Evolutionary conservation across 2,329 filamentous ascomycete species (phyloP).

Genomic region (Hypoxylon sp.): DNA sequence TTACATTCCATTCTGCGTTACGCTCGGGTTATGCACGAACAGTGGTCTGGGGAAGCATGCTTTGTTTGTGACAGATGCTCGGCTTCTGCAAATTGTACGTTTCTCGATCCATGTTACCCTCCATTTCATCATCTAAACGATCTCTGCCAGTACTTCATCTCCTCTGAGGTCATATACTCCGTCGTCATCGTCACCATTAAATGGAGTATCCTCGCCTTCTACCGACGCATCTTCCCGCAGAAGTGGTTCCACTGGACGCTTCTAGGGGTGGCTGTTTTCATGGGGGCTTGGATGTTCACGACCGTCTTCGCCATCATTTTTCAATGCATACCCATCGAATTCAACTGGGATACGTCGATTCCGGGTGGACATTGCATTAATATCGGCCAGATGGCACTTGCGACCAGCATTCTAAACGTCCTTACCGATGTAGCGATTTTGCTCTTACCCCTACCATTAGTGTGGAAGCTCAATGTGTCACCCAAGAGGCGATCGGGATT

Average conservation of each 20-base stretch:
- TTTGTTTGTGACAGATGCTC: conserved; percentile 28
- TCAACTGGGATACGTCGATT: conserved; percentile 29
- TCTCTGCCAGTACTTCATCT: conserved; percentile 22
- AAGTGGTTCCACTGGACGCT: conserved; percentile 18
- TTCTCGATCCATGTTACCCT: not conserved
- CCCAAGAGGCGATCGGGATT: conserved; percentile 24
- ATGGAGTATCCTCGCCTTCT: conserved; percentile 24
- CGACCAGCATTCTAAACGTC: conserved; percentile 33
- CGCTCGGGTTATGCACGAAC: conserved; percentile 10
- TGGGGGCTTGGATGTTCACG: conserved; percentile 23
- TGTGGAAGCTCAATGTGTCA: conserved; percentile 30
- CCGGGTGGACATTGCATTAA: conserved; percentile 30
- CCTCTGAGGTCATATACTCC: conserved; percentile 27
- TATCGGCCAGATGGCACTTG: conserved; percentile 26
- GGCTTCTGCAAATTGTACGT: conserved; percentile 35
- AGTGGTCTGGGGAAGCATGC: conserved; percentile 28
- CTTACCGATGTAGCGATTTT: conserved; percentile 34
- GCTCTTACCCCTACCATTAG: conserved; percentile 31
- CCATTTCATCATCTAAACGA: not conserved
- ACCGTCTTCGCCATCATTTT: conserved; percentile 32
- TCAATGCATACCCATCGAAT: conserved; percentile 40
- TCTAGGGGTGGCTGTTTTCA: conserved; percentile 12
- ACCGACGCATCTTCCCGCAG: conserved; percentile 27
- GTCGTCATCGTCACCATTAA: conserved; percentile 30
- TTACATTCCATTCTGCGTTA: conserved; percentile 18